A percentile compares a stretch with the other conserved stretches of the same genome.
phyloP scores from a whole-genome alignment of 371 early-diverging fungal species.

The Smittium mucronatum region DNA sequence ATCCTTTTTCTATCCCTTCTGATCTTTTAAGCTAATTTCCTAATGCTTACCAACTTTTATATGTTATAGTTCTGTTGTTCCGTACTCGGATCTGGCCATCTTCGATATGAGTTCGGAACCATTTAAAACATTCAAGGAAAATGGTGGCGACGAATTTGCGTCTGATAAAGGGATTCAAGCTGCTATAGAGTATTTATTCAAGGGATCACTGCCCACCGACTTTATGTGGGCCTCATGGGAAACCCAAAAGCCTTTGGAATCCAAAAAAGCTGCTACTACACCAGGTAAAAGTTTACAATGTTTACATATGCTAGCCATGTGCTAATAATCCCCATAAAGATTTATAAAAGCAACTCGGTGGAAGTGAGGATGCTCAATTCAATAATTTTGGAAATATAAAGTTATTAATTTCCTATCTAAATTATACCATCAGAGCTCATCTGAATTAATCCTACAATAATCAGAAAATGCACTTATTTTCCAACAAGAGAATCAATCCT shows the following conservation, averaged over 20 bases:
- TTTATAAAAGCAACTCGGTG: no score
- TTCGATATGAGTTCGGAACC: slow-evolving; percentile 2
- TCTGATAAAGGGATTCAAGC: slow-evolving; percentile 4
- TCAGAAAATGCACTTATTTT: no score
- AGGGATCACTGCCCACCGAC: not conserved
- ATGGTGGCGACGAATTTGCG: not conserved
- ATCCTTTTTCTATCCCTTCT: not conserved
- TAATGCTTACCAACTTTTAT: not conserved
- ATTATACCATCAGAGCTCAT: no score
- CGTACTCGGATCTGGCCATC: not conserved
- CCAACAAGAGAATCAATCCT: no score
- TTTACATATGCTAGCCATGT: no score
- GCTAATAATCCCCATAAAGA: no score
- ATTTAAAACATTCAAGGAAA: slow-evolving; percentile 5
- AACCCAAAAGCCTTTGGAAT: not conserved
- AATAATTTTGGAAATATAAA: no score
- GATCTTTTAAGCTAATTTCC: no score
- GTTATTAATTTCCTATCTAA: no score
- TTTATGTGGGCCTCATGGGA: slow-evolving; percentile 10
- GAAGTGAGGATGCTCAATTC: no score
- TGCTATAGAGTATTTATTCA: not conserved
- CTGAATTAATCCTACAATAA: no score
- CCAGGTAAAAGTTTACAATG: no score
- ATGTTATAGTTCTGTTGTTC: slow-evolving; percentile 1
- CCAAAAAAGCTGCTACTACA: not conserved